A percentile compares a stretch with the other conserved stretches of the same genome.
phyloP scores from a whole-genome alignment of 768 basidiomycete genomes.

The Podaxis carcinomalis region DNA sequence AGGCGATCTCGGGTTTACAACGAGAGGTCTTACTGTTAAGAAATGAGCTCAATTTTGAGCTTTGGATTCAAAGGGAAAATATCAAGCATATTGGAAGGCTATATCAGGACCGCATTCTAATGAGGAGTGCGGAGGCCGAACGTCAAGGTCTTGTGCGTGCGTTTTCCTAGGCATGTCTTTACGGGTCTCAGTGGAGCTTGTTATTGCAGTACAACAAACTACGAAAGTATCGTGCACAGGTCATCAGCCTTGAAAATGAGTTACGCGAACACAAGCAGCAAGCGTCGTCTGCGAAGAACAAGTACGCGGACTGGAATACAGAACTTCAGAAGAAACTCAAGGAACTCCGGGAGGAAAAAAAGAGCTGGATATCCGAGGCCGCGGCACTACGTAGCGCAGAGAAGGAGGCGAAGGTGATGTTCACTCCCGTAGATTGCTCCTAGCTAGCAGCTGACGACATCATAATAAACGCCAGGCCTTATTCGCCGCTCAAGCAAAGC shows the following conservation, averaged over 20 bases:
- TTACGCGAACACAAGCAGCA: constrained; percentile 71
- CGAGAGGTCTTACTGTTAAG: constrained; percentile 69
- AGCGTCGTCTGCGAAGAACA: constrained; percentile 67
- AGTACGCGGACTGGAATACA: constrained; percentile 80
- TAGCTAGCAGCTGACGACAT: not conserved
- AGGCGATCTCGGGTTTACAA: constrained; percentile 68
- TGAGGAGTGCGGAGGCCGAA: constrained; percentile 75
- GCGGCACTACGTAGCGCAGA: constrained; percentile 64
- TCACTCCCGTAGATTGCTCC: not conserved
- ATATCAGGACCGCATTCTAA: constrained; percentile 67
- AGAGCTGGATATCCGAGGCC: constrained; percentile 68
- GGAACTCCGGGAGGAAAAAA: constrained; percentile 76
- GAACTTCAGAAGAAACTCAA: constrained; percentile 76
- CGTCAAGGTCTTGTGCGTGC: constrained; percentile 70
- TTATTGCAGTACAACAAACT: constrained; percentile 69
- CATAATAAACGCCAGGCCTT: constrained; percentile 41
- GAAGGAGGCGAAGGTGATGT: constrained; percentile 60
- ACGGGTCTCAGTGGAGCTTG: not conserved
- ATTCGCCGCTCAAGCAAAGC: constrained; percentile 63
- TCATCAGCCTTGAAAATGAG: constrained; percentile 62
- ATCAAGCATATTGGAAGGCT: constrained; percentile 78
- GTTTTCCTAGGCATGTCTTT: not conserved
- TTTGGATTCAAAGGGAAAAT: constrained; percentile 80
- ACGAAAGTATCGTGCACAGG: constrained; percentile 69
- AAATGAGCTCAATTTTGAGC: constrained; percentile 82